phyloP scores from a whole-genome alignment of 1,139 yeast genomes.

The Blastobotrys aristatus region DNA sequence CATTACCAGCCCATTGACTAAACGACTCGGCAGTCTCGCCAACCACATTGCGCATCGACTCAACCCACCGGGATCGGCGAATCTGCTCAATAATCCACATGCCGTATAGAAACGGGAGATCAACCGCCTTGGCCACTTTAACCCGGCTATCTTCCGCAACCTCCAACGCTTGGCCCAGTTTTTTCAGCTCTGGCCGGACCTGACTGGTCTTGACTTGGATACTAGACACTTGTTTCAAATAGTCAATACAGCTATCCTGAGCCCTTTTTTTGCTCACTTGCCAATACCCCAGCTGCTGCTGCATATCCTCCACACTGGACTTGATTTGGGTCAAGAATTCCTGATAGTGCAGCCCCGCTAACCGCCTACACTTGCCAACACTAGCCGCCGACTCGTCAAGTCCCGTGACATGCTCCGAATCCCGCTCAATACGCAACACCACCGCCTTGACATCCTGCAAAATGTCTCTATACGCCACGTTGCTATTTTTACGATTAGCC shows the following conservation, averaged over 20 bases:
- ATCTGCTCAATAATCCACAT: conserved; percentile 63
- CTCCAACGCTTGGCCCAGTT: conserved; percentile 34
- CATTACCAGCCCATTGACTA: conserved; percentile 55
- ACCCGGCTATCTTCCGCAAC: conserved; percentile 43
- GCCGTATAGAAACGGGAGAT: conserved; percentile 78
- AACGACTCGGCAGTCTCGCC: conserved; percentile 55
- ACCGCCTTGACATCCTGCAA: conserved; percentile 30
- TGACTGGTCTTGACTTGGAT: conserved; percentile 31
- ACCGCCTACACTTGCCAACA: conserved; percentile 20
- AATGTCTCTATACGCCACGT: conserved; percentile 16
- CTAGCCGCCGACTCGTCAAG: conserved; percentile 24
- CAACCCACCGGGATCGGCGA: conserved; percentile 65
- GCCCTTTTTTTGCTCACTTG: conserved; percentile 17
- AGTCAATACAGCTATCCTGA: conserved; percentile 21
- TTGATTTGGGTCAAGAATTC: conserved; percentile 29
- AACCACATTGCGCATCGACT: conserved; percentile 47
- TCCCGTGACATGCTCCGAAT: conserved; percentile 27
- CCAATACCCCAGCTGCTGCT: conserved; percentile 20
- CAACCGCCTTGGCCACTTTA: conserved; percentile 51
- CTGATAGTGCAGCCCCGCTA: conserved; percentile 24
- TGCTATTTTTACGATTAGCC: conserved; percentile 11
- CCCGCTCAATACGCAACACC: conserved; percentile 26
- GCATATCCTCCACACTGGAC: conserved; percentile 23
- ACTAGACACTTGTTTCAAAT: conserved; percentile 27
- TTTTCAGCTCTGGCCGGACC: conserved; percentile 29